A percentile compares a stretch with the other conserved stretches of the same genome.
Conservation (phyloP, 805 yeast species). For the Cyberlindnera mississippiensis region DNA sequence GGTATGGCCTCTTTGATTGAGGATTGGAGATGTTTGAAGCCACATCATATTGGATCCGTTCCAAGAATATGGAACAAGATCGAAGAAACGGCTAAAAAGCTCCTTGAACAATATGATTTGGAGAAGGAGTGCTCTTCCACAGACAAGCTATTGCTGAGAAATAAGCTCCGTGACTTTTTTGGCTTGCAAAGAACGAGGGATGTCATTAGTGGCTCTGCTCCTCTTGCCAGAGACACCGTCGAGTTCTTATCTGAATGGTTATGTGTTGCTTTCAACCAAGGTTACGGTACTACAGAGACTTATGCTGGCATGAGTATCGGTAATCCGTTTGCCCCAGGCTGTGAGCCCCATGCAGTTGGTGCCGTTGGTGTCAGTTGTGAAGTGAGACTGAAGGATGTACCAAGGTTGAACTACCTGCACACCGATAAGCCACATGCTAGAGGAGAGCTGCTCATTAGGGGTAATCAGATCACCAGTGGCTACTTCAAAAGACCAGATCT, state of each 20-base stretch:
- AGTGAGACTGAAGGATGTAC: conserved; percentile 43
- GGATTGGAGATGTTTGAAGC: conserved; percentile 44
- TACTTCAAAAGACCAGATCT: conserved; percentile 49
- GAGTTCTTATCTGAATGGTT: conserved; percentile 51
- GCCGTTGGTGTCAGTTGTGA: conserved; percentile 42
- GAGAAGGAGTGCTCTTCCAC: conserved; percentile 7
- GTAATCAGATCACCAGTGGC: conserved; percentile 49
- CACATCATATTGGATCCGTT: conserved; percentile 43
- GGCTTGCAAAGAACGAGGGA: conserved; percentile 37
- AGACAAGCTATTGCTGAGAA: conserved; percentile 31
- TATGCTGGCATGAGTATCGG: conserved; percentile 41
- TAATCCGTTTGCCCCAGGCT: conserved; percentile 21
- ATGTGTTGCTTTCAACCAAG: conserved; percentile 41
- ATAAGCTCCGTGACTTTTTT: conserved; percentile 24
- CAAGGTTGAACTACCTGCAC: conserved; percentile 38
- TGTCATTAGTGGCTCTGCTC: conserved; percentile 52
- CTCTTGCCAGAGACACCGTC: conserved; percentile 51
- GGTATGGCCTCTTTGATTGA: conserved; percentile 44
- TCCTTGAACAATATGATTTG: conserved; percentile 10
- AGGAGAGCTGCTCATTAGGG: conserved; percentile 52
- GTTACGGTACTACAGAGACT: conserved; percentile 54
- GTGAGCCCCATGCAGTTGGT: conserved; percentile 32
- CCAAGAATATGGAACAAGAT: conserved; percentile 53
- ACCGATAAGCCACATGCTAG: conserved; percentile 23
- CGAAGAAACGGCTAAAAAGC: conserved; percentile 43